A percentile compares a stretch with the other conserved stretches of the same genome.
These are phyloP conservation scores for Caryopteris hybrid DNA, from an alignment of 305 asterid species.

Conservation along the genomic window DNA sequence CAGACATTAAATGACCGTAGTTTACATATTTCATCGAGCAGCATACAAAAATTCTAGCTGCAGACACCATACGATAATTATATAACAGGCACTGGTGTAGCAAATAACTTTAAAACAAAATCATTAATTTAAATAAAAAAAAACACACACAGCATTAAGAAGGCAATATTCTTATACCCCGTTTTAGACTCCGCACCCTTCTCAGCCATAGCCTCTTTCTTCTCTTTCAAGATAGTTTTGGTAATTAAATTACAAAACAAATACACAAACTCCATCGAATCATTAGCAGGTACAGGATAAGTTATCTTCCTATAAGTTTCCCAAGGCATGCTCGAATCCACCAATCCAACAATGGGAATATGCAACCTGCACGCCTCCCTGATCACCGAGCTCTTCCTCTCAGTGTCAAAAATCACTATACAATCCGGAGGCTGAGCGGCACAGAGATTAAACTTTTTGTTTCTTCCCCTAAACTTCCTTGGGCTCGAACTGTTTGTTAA, in stretches of 20 bases:
- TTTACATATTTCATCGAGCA: neutral
- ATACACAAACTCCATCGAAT: conserved; percentile 85
- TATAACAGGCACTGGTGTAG: neutral
- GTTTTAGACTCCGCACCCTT: conserved; percentile 29
- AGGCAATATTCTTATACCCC: conserved; percentile 31
- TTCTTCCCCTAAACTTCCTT: conserved; percentile 72
- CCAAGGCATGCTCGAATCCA: conserved; percentile 87
- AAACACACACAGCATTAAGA: neutral
- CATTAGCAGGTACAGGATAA: conserved; percentile 92
- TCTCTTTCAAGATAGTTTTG: conserved; percentile 77
- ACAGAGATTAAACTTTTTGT: conserved; percentile 71
- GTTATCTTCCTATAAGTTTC: conserved; percentile 76
- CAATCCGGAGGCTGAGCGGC: conserved; percentile 82
- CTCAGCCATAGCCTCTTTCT: conserved; percentile 42
- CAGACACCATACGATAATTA: neutral
- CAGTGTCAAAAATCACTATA: conserved; percentile 80
- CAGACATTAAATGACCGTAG: neutral
- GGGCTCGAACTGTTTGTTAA: conserved; percentile 87
- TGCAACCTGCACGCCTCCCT: conserved; percentile 76
- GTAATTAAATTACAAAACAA: conserved; percentile 95
- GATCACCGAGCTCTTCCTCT: conserved; percentile 77
- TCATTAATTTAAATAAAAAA: neutral
- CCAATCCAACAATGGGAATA: conserved; percentile 90
- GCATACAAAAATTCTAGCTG: neutral
- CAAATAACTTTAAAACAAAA: neutral